These are phyloP conservation scores for Davidsoniella eucalypti DNA, from an alignment of 2,329 filamentous ascomycete species.

Conservation along the genomic window DNA sequence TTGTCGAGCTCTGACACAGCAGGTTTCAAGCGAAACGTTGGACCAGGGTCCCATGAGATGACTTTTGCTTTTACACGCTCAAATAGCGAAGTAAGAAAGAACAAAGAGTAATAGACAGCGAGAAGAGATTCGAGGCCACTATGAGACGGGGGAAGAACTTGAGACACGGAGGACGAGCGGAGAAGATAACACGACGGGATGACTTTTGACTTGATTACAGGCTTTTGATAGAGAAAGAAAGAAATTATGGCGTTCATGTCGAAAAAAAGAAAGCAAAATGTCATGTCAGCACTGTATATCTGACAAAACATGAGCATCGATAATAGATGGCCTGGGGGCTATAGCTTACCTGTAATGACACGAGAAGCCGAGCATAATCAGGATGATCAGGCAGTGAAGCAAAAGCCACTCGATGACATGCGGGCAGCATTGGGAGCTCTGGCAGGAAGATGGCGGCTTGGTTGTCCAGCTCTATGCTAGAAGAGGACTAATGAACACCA, in stretches of 20 bases:
- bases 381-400: too few relatives aligned
- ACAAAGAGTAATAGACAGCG: slow-evolving; percentile 13
- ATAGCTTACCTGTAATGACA: too few relatives aligned
- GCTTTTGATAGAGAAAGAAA: neutral
- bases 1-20: slow-evolving; percentile 23
- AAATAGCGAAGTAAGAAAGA: neutral
- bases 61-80: neutral
- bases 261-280: neutral
- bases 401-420: too few relatives aligned
- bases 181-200: neutral
- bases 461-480: too few relatives aligned
- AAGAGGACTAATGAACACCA: too few relatives aligned
- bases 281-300: too few relatives aligned
- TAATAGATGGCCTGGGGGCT: too few relatives aligned
- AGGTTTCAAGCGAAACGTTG: slow-evolving; percentile 31
- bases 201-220: neutral
- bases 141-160: slow-evolving; percentile 17
- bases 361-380: too few relatives aligned
- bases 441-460: too few relatives aligned
- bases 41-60: neutral
- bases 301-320: too few relatives aligned
- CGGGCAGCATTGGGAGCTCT: too few relatives aligned
- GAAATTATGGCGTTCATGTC: neutral
- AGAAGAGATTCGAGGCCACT: slow-evolving; percentile 16
- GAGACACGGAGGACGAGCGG: slow-evolving; percentile 12